A percentile compares a stretch with the other conserved stretches of the same genome.
These are phyloP conservation scores for Litchi chinensis DNA, from an alignment of 345 rosid species.

Conservation along the genomic window DNA sequence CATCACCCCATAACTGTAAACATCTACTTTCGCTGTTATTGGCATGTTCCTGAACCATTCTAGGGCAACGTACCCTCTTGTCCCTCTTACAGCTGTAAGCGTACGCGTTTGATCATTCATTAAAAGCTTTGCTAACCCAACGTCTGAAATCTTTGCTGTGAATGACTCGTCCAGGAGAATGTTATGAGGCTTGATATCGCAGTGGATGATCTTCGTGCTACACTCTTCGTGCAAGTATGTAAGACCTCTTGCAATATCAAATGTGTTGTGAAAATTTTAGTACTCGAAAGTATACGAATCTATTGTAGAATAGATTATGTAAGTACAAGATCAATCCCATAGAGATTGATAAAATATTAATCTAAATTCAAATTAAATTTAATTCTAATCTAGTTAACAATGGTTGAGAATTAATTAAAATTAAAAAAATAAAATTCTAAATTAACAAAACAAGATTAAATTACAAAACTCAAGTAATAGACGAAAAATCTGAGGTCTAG, in stretches of 20 bases:
- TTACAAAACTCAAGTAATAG: no score
- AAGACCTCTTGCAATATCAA: constrained; percentile 19
- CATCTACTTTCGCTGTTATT: constrained; percentile 25
- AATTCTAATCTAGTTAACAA: no score
- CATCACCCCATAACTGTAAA: constrained; percentile 30
- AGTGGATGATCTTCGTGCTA: constrained; percentile 19
- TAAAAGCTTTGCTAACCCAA: constrained; percentile 22
- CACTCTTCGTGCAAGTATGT: constrained; percentile 17
- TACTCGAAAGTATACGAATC: no score
- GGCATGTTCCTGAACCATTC: constrained; percentile 20
- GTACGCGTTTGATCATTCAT: constrained; percentile 15
- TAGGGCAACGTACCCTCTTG: constrained; percentile 21
- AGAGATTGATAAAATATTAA: no score
- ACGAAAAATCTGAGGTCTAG: no score
- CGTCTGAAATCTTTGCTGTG: constrained; percentile 15
- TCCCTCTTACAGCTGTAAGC: constrained; percentile 17
- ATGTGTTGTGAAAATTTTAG: no score
- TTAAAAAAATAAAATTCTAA: no score
- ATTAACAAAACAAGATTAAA: no score
- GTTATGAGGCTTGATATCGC: constrained; percentile 7
- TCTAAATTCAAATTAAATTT: no score
- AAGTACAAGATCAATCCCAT: no score
- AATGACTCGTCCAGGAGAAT: constrained; percentile 16
- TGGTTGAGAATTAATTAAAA: no score
- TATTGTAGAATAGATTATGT: no score